A percentile compares a stretch with the other conserved stretches of the same genome.
phyloP scores from a whole-genome alignment of 2,329 filamentous ascomycete genomes.

The Arthrobotrys musiformis region DNA sequence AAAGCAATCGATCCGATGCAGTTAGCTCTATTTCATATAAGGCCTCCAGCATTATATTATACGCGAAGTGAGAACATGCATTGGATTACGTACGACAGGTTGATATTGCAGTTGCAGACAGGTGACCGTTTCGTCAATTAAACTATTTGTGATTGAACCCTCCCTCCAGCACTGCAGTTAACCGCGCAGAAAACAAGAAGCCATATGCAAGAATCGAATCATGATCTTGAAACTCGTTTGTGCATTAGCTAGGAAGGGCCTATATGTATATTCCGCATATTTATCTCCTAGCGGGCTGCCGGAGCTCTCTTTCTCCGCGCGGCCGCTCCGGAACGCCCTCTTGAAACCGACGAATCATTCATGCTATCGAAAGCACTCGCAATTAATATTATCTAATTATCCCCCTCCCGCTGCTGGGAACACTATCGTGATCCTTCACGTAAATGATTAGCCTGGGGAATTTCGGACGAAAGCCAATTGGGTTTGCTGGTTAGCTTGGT shows the following conservation, averaged over 20 bases:
- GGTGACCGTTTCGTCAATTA: too few relatives aligned
- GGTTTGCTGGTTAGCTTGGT: background rate
- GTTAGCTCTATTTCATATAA: background rate
- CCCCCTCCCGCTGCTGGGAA: background rate
- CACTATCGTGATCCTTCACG: conserved; percentile 38
- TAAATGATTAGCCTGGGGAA: background rate
- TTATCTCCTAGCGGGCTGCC: background rate
- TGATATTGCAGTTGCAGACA: background rate
- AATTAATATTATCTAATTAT: conserved; percentile 37
- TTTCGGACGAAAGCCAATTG: conserved; percentile 17
- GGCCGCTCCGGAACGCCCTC: conserved; percentile 3
- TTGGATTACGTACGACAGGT: background rate
- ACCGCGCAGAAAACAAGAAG: too few relatives aligned
- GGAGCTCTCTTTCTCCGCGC: conserved; percentile 33
- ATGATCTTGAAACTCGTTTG: background rate
- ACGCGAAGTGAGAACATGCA: too few relatives aligned
- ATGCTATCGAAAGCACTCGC: background rate
- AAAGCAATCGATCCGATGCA: background rate
- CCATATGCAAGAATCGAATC: too few relatives aligned
- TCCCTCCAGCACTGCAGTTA: too few relatives aligned
- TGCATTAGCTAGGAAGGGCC: background rate
- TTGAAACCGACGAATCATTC: background rate
- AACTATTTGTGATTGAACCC: too few relatives aligned
- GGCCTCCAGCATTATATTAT: too few relatives aligned
- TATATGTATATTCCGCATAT: background rate